Percentiles rank a stretch among this genome's conserved stretches.
phyloP scores from a whole-genome alignment of 345 rosid species.

The Syzygium oleosum region DNA sequence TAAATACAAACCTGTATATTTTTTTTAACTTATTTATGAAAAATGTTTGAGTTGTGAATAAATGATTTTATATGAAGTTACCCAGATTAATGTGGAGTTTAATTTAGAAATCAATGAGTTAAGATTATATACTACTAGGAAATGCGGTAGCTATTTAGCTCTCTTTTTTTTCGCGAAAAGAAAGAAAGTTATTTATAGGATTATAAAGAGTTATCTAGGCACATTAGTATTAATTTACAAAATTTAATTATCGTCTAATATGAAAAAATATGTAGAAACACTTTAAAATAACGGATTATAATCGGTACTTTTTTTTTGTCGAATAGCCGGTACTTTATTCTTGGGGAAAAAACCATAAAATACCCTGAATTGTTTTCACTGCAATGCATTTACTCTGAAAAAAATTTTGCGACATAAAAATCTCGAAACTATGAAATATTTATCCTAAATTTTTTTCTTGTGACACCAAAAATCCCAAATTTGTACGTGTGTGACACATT shows the following conservation, averaged over 20 bases:
- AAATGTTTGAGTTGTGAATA: neutral
- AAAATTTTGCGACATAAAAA: too few species aligned
- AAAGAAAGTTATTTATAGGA: neutral
- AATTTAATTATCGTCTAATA: too few species aligned
- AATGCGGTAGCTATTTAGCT: neutral
- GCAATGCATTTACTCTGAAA: too few species aligned
- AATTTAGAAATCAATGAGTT: neutral
- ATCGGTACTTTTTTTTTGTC: neutral
- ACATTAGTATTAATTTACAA: too few species aligned
- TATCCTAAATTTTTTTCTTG: too few species aligned
- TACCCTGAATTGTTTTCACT: too few species aligned
- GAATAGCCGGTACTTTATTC: too few species aligned
- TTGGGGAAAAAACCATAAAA: too few species aligned
- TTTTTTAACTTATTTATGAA: neutral
- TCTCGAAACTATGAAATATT: too few species aligned
- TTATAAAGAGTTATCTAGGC: neutral
- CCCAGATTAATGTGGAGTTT: neutral
- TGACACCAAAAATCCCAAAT: too few species aligned
- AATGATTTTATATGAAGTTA: neutral
- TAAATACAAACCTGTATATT: neutral
- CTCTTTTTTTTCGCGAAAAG: rapidly evolving
- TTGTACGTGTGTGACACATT: too few species aligned
- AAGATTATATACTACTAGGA: neutral
- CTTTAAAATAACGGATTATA: neutral
- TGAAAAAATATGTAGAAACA: neutral